Evolutionary conservation across 164 flowering plant species (phyloP).

Genomic region (Umbilicus rupestris): DNA sequence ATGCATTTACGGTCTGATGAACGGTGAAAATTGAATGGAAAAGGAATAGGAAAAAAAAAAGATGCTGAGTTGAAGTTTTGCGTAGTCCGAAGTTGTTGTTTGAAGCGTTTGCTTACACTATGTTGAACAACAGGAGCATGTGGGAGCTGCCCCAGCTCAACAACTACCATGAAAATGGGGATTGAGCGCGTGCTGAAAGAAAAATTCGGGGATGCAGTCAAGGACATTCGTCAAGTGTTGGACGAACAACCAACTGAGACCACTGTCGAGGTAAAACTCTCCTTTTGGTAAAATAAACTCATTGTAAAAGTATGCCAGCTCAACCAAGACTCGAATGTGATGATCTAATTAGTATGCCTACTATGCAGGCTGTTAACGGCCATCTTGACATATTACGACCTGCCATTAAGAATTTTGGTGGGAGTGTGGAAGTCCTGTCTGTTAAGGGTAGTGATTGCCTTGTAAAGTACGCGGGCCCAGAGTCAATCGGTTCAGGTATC

Average conservation of each 20-base stretch:
- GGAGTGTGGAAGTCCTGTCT: slow-evolving; percentile 74
- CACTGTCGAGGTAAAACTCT: slow-evolving; percentile 47
- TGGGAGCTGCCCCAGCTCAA: slow-evolving; percentile 91
- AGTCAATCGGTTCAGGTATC: slow-evolving; percentile 83
- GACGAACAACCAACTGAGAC: slow-evolving; percentile 47
- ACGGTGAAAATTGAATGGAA: neutral
- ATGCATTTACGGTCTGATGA: neutral
- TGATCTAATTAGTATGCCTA: neutral
- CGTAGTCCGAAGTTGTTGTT: neutral
- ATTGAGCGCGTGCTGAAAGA: slow-evolving; percentile 85
- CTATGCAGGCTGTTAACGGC: slow-evolving; percentile 59
- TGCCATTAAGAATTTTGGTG: slow-evolving; percentile 82
- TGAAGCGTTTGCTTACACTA: neutral
- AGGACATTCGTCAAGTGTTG: slow-evolving; percentile 65
- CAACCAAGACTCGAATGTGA: neutral
- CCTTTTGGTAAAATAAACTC: neutral
- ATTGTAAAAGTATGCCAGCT: neutral
- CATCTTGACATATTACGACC: slow-evolving; percentile 86
- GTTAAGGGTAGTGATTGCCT: slow-evolving; percentile 58
- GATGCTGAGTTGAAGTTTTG: neutral
- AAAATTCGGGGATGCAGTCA: slow-evolving; percentile 81
- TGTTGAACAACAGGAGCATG: slow-evolving; percentile 62
- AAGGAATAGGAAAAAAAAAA: neutral
- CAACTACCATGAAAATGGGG: slow-evolving; percentile 97
- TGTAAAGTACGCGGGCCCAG: slow-evolving; percentile 70